Evolutionary conservation across 2,329 filamentous ascomycete genomes (phyloP).

Genomic region (Phialocephala subalpina): DNA sequence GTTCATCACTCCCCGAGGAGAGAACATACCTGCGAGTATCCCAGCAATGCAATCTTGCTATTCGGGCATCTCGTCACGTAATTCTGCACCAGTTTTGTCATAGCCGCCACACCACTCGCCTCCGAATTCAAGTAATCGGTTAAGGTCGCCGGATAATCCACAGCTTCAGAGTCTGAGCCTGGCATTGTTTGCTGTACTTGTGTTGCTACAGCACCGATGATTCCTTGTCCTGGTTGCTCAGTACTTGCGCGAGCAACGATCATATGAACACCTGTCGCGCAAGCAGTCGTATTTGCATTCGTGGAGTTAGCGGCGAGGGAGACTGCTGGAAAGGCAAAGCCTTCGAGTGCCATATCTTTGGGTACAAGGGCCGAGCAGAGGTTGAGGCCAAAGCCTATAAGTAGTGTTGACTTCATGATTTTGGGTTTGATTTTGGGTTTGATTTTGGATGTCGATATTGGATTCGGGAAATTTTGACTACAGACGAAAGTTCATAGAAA

Average conservation of each 20-base stretch:
- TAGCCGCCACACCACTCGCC: constrained; percentile 42
- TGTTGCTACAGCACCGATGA: constrained; percentile 43
- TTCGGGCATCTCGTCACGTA: constrained; percentile 43
- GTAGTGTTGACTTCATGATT: background rate
- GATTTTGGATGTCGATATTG: background rate
- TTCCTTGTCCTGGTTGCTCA: constrained; percentile 46
- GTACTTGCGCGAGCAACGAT: constrained; percentile 47
- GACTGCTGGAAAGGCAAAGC: background rate
- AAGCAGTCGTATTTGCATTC: constrained; percentile 11
- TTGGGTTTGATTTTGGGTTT: background rate
- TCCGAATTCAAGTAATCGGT: constrained; percentile 41
- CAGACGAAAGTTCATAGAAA: background rate
- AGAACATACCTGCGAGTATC: constrained; percentile 44
- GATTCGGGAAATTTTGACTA: background rate
- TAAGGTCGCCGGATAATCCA: constrained; percentile 45
- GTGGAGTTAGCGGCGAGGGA: constrained; percentile 4
- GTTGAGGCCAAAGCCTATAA: constrained; percentile 6
- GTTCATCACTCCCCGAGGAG: background rate
- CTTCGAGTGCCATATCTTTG: background rate
- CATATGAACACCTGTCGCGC: constrained; percentile 40
- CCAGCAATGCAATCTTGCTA: constrained; percentile 46
- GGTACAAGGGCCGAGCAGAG: background rate
- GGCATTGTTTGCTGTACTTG: constrained; percentile 43
- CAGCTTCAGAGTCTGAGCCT: constrained; percentile 45
- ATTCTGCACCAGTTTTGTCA: constrained; percentile 40